Conservation (phyloP, 1,284 basidiomycete species). For the Takashimella koratensis region DNA sequence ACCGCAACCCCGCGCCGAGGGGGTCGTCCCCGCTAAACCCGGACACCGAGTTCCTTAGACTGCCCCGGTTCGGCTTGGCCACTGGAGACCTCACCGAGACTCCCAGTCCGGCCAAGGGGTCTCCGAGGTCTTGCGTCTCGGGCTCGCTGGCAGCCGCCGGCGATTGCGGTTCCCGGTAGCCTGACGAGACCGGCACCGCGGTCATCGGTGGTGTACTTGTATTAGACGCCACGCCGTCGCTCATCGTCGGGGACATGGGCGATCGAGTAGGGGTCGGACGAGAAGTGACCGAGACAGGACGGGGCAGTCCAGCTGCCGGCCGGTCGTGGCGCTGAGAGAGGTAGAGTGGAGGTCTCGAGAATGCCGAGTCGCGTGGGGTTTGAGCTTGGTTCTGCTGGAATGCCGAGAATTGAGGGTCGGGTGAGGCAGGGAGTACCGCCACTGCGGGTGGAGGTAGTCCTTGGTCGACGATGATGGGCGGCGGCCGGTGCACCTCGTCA, state of each 20-base stretch:
- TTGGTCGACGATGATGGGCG: not conserved
- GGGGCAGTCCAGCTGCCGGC: constrained; percentile 14
- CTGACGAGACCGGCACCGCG: not conserved
- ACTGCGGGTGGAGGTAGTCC: not conserved
- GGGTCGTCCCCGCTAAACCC: not conserved
- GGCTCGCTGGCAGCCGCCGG: not conserved
- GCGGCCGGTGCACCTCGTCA: not conserved
- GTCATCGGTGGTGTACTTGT: not conserved
- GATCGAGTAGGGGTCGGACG: not conserved
- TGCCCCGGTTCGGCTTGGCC: not conserved
- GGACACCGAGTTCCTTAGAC: not conserved
- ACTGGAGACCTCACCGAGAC: not conserved
- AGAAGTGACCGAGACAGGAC: constrained; percentile 10
- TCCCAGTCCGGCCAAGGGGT: constrained; percentile 23
- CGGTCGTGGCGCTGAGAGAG: constrained; percentile 16
- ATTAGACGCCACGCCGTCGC: not conserved
- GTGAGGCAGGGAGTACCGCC: not conserved
- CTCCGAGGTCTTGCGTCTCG: not conserved
- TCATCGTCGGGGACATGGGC: not conserved
- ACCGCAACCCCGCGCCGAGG: not conserved
- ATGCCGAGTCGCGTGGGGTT: not conserved
- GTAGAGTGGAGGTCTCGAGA: not conserved
- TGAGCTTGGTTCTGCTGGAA: not conserved
- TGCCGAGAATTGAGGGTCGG: not conserved
- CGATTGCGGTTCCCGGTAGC: not conserved